A percentile compares a stretch with the other conserved stretches of the same genome.
phyloP scores from a whole-genome alignment of 2,329 filamentous ascomycete species.

The Diaporthe sp. region DNA sequence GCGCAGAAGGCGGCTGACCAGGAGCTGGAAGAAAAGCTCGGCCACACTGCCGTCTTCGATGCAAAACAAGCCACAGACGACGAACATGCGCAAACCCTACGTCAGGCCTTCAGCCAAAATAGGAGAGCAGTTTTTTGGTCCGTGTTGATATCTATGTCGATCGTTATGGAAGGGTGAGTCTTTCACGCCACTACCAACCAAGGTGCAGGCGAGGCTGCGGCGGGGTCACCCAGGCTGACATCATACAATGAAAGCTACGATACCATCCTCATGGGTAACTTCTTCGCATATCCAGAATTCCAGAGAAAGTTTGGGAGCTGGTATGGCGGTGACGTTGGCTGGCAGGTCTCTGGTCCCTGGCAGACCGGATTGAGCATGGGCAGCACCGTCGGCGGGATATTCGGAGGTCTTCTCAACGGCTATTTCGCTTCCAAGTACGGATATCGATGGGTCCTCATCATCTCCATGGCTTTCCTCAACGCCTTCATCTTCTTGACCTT shows the following conservation, averaged over 20 bases:
- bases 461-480: constrained; percentile 54
- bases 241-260: constrained; percentile 45
- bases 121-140: constrained; percentile 8
- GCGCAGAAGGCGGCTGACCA: constrained; percentile 30
- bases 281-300: constrained; percentile 46
- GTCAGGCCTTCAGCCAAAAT: constrained; percentile 43
- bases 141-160: constrained; percentile 9
- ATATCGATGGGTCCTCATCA: constrained; percentile 60
- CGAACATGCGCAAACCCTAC: constrained; percentile 40
- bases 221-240: constrained; percentile 38
- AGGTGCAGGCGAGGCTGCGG: background rate
- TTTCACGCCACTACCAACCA: too few relatives aligned
- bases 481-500: constrained; percentile 63
- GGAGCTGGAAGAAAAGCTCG: constrained; percentile 41
- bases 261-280: constrained; percentile 43
- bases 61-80: constrained; percentile 56
- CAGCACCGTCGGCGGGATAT: constrained; percentile 60
- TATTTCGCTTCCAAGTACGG: constrained; percentile 59
- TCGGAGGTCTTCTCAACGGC: constrained; percentile 64
- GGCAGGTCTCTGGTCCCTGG: constrained; percentile 63
- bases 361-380: constrained; percentile 59
- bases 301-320: constrained; percentile 48
- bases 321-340: constrained; percentile 47
- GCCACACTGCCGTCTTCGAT: constrained; percentile 48
- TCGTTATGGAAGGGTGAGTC: constrained; percentile 31